Percentiles rank a stretch among this genome's conserved stretches.
Conservation (phyloP, 2,329 filamentous ascomycete species). For the Colletotrichum eremochloae region DNA sequence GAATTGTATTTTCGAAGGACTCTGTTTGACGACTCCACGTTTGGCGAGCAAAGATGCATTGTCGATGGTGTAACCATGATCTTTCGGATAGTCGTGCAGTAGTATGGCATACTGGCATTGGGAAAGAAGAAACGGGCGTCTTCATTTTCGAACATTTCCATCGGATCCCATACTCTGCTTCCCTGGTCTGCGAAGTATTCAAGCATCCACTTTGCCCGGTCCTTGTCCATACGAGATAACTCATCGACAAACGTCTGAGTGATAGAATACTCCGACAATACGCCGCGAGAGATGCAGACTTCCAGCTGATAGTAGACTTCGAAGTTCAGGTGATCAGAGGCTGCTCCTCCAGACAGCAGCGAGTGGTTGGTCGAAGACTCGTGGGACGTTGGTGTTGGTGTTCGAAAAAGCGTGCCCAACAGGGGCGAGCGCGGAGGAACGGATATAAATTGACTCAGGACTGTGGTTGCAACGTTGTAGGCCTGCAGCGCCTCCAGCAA, state of each 20-base stretch:
- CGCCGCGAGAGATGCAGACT: conserved; percentile 86
- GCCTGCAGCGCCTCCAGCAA: conserved; percentile 73
- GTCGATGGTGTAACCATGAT: conserved; percentile 87
- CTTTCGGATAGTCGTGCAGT: conserved; percentile 82
- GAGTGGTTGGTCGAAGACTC: neutral
- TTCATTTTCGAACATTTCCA: conserved; percentile 75
- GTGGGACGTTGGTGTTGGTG: neutral
- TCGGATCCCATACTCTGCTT: conserved; percentile 74
- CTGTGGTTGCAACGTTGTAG: conserved; percentile 75
- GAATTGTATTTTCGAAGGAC: conserved; percentile 81
- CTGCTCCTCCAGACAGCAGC: neutral
- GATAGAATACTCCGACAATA: conserved; percentile 83
- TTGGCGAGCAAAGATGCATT: conserved; percentile 81
- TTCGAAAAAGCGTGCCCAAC: conserved; percentile 6
- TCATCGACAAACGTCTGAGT: conserved; percentile 74
- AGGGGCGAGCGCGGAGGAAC: conserved; percentile 41
- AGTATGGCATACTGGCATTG: conserved; percentile 70
- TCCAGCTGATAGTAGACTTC: conserved; percentile 90
- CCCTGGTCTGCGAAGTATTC: conserved; percentile 80
- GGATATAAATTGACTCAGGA: conserved; percentile 57
- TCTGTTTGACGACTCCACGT: conserved; percentile 88
- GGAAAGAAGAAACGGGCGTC: conserved; percentile 63
- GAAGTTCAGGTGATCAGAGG: conserved; percentile 66
- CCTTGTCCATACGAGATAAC: conserved; percentile 61
- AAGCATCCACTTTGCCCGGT: conserved; percentile 74